A percentile compares a stretch with the other conserved stretches of the same genome.
phyloP scores from a whole-genome alignment of 2,329 filamentous ascomycete species.

The Cordyceps fumosorosea region DNA sequence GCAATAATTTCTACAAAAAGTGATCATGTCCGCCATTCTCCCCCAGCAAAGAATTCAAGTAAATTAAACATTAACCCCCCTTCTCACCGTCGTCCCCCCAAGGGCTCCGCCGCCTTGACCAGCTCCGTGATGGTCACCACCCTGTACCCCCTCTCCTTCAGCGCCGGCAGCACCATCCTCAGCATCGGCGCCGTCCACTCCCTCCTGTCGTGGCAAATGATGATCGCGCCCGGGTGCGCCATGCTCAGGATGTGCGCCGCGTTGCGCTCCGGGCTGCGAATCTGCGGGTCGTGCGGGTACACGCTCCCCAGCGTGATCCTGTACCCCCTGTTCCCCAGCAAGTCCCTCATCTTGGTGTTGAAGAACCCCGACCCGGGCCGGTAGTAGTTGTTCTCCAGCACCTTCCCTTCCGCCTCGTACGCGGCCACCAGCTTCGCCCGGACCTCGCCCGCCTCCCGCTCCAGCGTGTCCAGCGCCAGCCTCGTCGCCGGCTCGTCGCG shows the following conservation, averaged over 20 bases:
- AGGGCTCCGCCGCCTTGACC: conserved; percentile 32
- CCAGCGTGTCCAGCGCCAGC: conserved; percentile 53
- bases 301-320: conserved; percentile 73
- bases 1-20: too few species aligned
- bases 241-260: conserved; percentile 75
- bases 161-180: conserved; percentile 61
- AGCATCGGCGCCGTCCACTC: conserved; percentile 81
- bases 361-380: conserved; percentile 83
- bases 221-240: conserved; percentile 67
- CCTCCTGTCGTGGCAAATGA: conserved; percentile 80
- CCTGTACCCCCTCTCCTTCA: conserved; percentile 62
- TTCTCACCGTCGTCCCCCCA: conserved; percentile 5
- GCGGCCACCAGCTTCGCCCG: conserved; percentile 52
- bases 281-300: conserved; percentile 89
- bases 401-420: conserved; percentile 40
- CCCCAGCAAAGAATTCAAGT: neutral
- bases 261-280: conserved; percentile 62
- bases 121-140: conserved; percentile 67
- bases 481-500: conserved; percentile 68
- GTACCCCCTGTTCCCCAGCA: conserved; percentile 58
- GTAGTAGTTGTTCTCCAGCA: conserved; percentile 60
- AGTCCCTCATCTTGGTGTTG: conserved; percentile 58
- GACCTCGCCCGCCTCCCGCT: conserved; percentile 57
- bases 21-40: neutral
- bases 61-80: neutral